Percentiles rank a stretch among this genome's conserved stretches.
phyloP scores from a whole-genome alignment of 169 alveolate species.

The Theileria equi region DNA sequence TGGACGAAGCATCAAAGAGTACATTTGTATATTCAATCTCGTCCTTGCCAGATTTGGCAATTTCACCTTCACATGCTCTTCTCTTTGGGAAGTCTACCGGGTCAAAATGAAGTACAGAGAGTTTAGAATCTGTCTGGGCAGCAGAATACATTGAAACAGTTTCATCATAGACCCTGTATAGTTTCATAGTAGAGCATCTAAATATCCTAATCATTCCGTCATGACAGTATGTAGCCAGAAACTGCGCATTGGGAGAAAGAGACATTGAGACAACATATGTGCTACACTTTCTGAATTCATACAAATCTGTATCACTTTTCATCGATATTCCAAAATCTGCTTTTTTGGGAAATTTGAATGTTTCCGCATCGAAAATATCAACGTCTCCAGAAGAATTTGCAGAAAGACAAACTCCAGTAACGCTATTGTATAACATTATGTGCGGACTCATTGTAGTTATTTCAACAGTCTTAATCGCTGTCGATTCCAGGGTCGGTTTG shows the following conservation, averaged over 20 bases:
- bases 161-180: conserved; percentile 82
- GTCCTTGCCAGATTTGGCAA: conserved; percentile 74
- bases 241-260: conserved; percentile 79
- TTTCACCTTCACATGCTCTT: conserved; percentile 87
- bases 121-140: conserved; percentile 83
- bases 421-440: conserved; percentile 64
- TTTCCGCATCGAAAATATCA: conserved; percentile 77
- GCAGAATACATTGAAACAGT: conserved; percentile 78
- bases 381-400: conserved; percentile 78
- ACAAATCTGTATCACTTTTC: conserved; percentile 88
- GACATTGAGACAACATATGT: conserved; percentile 77
- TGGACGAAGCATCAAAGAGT: conserved; percentile 92
- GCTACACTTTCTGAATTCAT: conserved; percentile 80
- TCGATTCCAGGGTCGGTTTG: conserved; percentile 52
- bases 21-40: conserved; percentile 66
- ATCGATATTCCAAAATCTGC: conserved; percentile 48
- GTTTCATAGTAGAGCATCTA: conserved; percentile 82
- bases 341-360: conserved; percentile 70
- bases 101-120: conserved; percentile 80
- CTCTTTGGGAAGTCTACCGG: conserved; percentile 88
- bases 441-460: conserved; percentile 48
- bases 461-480: background rate
- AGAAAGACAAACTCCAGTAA: conserved; percentile 66
- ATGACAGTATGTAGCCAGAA: conserved; percentile 79
- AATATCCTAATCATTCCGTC: conserved; percentile 81